phyloP scores from a whole-genome alignment of 2,329 filamentous ascomycete species.

The Cladosporium sp. region DNA sequence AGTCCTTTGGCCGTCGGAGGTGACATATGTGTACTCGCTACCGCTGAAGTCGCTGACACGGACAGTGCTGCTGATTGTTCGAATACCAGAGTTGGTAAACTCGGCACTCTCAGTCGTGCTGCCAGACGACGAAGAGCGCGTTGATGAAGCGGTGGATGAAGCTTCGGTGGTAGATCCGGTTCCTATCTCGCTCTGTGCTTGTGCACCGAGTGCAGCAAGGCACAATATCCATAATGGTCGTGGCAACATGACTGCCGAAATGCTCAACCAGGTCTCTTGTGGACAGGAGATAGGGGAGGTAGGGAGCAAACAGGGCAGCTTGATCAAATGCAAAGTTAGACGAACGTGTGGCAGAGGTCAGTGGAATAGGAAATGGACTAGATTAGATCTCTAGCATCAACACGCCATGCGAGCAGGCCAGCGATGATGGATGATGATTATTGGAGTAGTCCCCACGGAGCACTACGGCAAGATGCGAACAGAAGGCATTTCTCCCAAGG shows the following conservation, averaged over 20 bases:
- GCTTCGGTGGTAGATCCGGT: constrained; percentile 24
- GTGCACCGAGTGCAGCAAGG: constrained; percentile 37
- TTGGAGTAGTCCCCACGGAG: constrained; percentile 6
- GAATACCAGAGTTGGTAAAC: constrained; percentile 29
- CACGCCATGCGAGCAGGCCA: background rate
- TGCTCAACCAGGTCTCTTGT: background rate
- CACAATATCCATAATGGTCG: constrained; percentile 34
- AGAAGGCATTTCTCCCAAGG: constrained; percentile 9
- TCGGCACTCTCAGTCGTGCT: constrained; percentile 11
- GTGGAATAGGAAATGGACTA: background rate
- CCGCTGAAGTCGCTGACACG: constrained; percentile 27
- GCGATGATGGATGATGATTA: background rate
- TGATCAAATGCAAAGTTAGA: background rate
- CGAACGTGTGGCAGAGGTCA: background rate
- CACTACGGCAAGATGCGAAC: background rate
- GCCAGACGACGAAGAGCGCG: constrained; percentile 21
- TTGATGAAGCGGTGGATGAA: constrained; percentile 31
- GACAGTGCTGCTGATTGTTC: constrained; percentile 27
- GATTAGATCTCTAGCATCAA: constrained; percentile 5
- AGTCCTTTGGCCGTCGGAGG: constrained; percentile 29
- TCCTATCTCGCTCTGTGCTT: constrained; percentile 28
- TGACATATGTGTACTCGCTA: constrained; percentile 32
- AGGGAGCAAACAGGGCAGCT: background rate
- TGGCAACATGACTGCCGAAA: constrained; percentile 30
- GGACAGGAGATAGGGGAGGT: constrained; percentile 3